Evolutionary conservation across 2,329 filamentous ascomycete species (phyloP), one percentile per base, ranked within the genome.

Genomic region (Fusarium avenaceum): DNA sequence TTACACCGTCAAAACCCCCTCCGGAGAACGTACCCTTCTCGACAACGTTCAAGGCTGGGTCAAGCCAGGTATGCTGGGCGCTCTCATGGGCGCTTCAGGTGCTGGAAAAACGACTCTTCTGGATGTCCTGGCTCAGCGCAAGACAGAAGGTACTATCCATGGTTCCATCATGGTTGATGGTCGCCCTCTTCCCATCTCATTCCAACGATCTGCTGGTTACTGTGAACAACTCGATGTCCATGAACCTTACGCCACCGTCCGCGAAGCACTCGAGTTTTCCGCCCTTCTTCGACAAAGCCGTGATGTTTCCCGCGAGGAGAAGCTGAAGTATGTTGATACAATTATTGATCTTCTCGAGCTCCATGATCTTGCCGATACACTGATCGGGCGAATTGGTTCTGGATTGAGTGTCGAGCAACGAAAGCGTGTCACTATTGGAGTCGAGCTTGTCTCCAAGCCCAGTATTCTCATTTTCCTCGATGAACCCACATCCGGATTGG

Each of bases 41-140:
- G 89, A 96, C 66, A 86, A 95, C 57, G 91, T 96, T 1, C 88
- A 94, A 68, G 93, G 93, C 4, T 96, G 91, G 88, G 91, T 94
- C 56, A 92, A 93, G 77, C 92, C 92, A 2, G 92, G 92, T 45
- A 93, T 89, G 67, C 79, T 94, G 20, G 92, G 90, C 4, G 92
- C 91, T 6, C 82, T 95, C n/a, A 92, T 94, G 92, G 90, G 92
- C 72, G 88, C 91, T 3, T 92, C 90, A 13, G 92, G 92, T 68
- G 93, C 93, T 17, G 93, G 93, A 51, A 96, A 96, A 79, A 96
- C 93, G 0, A 96, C 93, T 0, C 85, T 97, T 4, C 82, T 96
- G 8, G 93, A 96, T 76, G 91, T 93, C 4, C 84, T 97, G 32
- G 93, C 93, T 7, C 92, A 91, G 63, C 88, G 92, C 71, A 91